Percentiles rank a stretch among this genome's conserved stretches.
phyloP scores from a whole-genome alignment of 441 rosid genomes.

The Kokia cookei region DNA sequence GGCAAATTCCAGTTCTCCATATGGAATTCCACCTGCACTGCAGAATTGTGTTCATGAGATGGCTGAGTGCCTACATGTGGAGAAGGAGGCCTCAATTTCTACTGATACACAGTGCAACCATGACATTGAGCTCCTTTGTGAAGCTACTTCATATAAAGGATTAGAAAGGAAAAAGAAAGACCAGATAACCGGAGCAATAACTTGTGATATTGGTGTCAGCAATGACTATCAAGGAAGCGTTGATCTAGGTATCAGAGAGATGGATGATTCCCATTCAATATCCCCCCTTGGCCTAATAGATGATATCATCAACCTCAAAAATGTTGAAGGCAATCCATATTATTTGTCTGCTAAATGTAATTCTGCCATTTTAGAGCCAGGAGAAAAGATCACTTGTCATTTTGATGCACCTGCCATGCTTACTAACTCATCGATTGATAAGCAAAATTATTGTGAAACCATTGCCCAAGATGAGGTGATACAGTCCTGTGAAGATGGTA shows the following conservation, averaged over 20 bases:
- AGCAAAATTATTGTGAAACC: slow-evolving; percentile 9
- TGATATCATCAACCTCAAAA: slow-evolving; percentile 13
- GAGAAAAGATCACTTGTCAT: slow-evolving; percentile 18
- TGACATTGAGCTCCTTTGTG: slow-evolving; percentile 22
- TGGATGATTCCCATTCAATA: slow-evolving; percentile 19
- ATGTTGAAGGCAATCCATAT: slow-evolving; percentile 14
- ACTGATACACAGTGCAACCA: slow-evolving; percentile 13
- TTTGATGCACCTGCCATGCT: slow-evolving; percentile 11
- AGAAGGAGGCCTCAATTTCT: slow-evolving; percentile 13
- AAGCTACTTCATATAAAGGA: slow-evolving; percentile 15
- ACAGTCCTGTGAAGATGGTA: slow-evolving; percentile 20
- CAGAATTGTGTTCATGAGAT: slow-evolving; percentile 23
- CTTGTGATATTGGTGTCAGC: slow-evolving; percentile 11
- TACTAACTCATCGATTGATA: slow-evolving; percentile 11
- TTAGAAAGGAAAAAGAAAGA: slow-evolving; percentile 9
- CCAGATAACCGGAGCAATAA: slow-evolving; percentile 15
- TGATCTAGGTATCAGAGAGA: slow-evolving; percentile 14
- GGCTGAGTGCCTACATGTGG: slow-evolving; percentile 12
- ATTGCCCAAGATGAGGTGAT: slow-evolving; percentile 18
- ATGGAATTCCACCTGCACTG: slow-evolving; percentile 7
- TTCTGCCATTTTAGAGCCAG: slow-evolving; percentile 9
- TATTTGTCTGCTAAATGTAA: background rate
- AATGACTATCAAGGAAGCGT: slow-evolving; percentile 14
- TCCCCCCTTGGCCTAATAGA: slow-evolving; percentile 16
- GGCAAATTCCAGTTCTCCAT: slow-evolving; percentile 7